These are phyloP conservation scores for Endogone sp. DNA, from an alignment of 192 early-diverging fungal species.

Conservation along the genomic window DNA sequence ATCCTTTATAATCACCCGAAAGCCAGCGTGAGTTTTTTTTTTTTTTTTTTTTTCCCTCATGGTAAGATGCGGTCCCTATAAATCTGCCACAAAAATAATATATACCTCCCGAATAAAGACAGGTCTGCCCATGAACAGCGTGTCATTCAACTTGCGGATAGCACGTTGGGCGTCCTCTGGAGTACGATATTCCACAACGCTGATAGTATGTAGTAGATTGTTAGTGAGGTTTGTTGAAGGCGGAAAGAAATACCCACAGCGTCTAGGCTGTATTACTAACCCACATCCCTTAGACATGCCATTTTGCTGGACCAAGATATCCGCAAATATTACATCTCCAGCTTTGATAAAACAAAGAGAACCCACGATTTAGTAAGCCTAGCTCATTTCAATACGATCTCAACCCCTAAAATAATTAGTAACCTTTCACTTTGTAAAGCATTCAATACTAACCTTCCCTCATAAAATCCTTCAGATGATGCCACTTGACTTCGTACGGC, in stretches of 20 bases:
- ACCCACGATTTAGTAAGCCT: too few species aligned
- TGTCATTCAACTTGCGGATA: constrained; percentile 64
- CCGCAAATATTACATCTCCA: constrained; percentile 73
- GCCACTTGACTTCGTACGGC: constrained; percentile 67
- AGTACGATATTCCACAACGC: constrained; percentile 72
- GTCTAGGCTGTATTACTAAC: constrained; percentile 8
- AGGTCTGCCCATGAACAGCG: constrained; percentile 63
- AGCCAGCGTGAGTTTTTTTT: too few species aligned
- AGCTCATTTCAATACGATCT: too few species aligned
- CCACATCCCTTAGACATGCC: constrained; percentile 65
- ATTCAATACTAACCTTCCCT: constrained; percentile 49
- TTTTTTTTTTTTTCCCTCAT: too few species aligned
- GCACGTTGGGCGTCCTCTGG: constrained; percentile 75
- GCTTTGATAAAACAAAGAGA: constrained; percentile 30
- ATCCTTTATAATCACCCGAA: constrained; percentile 40
- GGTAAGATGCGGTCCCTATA: not conserved
- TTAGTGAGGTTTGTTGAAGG: constrained; percentile 4
- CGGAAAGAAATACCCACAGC: not conserved
- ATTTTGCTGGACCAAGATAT: constrained; percentile 55
- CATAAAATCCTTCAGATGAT: constrained; percentile 82
- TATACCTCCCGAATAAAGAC: constrained; percentile 75
- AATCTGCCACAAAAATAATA: not conserved
- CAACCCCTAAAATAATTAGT: too few species aligned
- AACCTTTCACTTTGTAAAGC: not conserved
- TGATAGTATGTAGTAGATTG: too few species aligned